Conservation (phyloP, 805 yeast species). For the Candida ovalis region DNA sequence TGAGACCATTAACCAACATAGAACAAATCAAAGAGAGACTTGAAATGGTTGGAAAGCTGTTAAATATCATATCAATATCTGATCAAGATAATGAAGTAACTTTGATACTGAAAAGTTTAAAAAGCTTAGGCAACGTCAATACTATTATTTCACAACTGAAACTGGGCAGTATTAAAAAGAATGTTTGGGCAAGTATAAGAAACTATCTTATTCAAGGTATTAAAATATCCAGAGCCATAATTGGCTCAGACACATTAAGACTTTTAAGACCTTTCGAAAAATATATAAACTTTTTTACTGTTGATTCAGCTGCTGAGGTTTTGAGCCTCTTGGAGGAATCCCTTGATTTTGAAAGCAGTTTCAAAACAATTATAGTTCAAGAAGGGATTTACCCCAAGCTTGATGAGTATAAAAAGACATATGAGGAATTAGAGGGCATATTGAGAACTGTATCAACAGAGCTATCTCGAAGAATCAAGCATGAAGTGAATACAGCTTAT, state of each 20-base stretch:
- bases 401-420: conserved; percentile 25
- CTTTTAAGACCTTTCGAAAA: conserved; percentile 10
- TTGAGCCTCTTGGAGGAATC: conserved; percentile 20
- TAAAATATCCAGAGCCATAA: conserved; percentile 14
- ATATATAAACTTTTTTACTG: conserved; percentile 14
- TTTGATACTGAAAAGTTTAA: conserved; percentile 16
- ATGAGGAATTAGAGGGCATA: conserved; percentile 31
- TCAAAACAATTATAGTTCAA: conserved; percentile 25
- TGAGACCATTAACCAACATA: conserved; percentile 31
- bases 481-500: conserved; percentile 29
- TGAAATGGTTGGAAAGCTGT: conserved; percentile 25
- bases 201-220: conserved; percentile 21
- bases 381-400: conserved; percentile 30
- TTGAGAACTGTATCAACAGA: conserved; percentile 24
- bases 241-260: not conserved
- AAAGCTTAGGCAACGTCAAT: conserved; percentile 28
- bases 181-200: conserved; percentile 30
- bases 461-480: conserved; percentile 3
- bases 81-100: conserved; percentile 19
- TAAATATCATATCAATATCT: conserved; percentile 5
- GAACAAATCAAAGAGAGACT: conserved; percentile 29
- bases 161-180: conserved; percentile 24
- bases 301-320: conserved; percentile 8
- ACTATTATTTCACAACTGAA: conserved; percentile 18
- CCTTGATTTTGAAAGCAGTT: conserved; percentile 35